Base-by-base conservation (phyloP, 1,284 basidiomycete genomes). In the Megacollybia platyphylla region DNA sequence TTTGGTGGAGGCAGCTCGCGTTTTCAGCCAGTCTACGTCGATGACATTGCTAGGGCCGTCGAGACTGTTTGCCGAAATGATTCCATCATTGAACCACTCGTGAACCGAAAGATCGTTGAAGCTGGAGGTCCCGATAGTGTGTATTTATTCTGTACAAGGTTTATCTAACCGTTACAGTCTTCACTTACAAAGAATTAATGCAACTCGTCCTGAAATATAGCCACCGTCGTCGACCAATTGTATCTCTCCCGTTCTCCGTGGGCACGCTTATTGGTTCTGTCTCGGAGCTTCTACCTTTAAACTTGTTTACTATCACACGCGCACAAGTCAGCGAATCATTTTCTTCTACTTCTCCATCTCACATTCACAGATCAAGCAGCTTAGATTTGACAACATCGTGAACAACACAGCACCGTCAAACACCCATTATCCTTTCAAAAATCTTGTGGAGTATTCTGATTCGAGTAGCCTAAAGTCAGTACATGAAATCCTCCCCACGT, bases 21-120 rank as follows among this genome's bases (percentile, higher is more conserved):
- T n/a, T 84, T 85, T 53, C 82, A 84, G 47, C 79, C 80, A 13
- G 75, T 85, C 6, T 84, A 74, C 52, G 79, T 73, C 1, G 76
- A 69, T 1, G 80, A 86, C 52, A 52, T 86, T 24, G 78, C 75
- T 4, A 59, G 64, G 20, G 65, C 70, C 2, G 67, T 84, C 4
- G 79, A 80, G 52, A 64, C 79, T 10, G 64, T 77, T 40, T 66
- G 71, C 4, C 63, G 76, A 44, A 57, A 65, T 15, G 61, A 71
- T 45, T 44, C 55, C 7, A 57, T 61, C n/a, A 58, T 71, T 0
- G 55, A 63, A 28, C 51, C 58, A 7, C 49, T 53, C 7, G 63
- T 74, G 3, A 57, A 63, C 32, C 79, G 79, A 9, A 76, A 73
- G 52, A 66, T 77, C 6, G 65, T 83, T 35, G 79, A 85, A 57